Evolutionary conservation across 1,139 yeast species (phyloP), one percentile per base, ranked within the genome.

Genomic region (Saccharomyces uvarum): DNA sequence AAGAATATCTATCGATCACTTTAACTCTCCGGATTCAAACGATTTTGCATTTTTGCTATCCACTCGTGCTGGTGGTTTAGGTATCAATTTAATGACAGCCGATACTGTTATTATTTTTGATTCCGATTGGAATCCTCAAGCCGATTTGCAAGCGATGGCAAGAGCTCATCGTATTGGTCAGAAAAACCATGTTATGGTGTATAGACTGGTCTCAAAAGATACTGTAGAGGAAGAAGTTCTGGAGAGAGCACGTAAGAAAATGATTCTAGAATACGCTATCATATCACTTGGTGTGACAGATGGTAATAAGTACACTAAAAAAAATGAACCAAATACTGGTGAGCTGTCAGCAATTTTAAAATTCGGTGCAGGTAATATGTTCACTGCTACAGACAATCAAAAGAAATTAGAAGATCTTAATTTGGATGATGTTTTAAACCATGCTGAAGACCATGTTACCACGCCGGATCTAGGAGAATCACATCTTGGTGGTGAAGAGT

Each of bases 141-240:
- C 98, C 0, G 99, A 91, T 78, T 75, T 91, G 63, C 98, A 93
- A 73, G 99, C 99, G 3, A 95, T 95, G 99, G 99, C 99, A 0
- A 84, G 99, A 73, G 99, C 99, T 2, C 99, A 93, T 73, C 84
- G 99, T 77, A 93, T 93, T 67, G 99, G 99, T 14, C 99, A 93
- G 71, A 93, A 93, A 71, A 90, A 88, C 64, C 99, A 93, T 72
- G 99, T 93, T 49, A 88, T 90, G 81, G 98, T 93, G 21, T 95
- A 95, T 70, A 79, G 99, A 68, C 88, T 95, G 74, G 98, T 93
- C 21, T 86, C 97, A 60, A 93, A 93, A 66, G 99, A 95, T 66
- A 93, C 99, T 0, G 96, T 93, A 19, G 99, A 93, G 71, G 99
- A 93, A 70, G 96, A 93, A 68, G 96, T 93, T 57, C 76, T 93